Evolutionary conservation across 768 basidiomycete species (phyloP), one percentile per base, ranked within the genome.

Genomic region (Rhizopogon sp.): DNA sequence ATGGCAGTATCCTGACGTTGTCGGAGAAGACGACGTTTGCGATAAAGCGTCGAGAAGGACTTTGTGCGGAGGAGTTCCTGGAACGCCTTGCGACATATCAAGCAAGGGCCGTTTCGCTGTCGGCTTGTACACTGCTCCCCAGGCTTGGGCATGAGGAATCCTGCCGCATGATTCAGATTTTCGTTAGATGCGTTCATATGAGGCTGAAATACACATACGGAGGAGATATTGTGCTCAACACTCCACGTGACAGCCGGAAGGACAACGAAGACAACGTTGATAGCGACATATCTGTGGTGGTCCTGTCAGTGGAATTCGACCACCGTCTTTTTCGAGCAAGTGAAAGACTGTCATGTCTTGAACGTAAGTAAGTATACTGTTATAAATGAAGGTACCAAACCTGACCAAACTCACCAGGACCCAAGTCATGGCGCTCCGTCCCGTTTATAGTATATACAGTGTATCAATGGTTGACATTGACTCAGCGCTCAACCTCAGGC

Each of bases 21-120:
- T 43, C 0, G 76, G 74, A 41, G 76, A 76, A 7, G 76, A 68
- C 0, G 80, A 68, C 0, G 79, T 75, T 8, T 63, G 62, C 0
- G 71, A 74, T 1, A 92, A 64, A 1, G 80, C 77, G 0, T 75
- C 62, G 35, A 83, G 76, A 8, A 90, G 69, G 1, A 63, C 49
- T 2, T 70, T 63, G 2, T 85, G 80, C 0, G 91, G 90, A 0
- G 84, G 80, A 0, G 72, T 74, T 5, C 85, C 84, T 0, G 91
- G 91, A 0, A 84, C 82, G 40, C 91, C 87, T 68, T 91, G 88
- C 1, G 85, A 84, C 75, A 90, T 83, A 61, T 82, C 78, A n/a
- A 91, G 75, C 2, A 90, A 70, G 0, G 81, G 83, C 8, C 74
- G 72, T 22, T 56, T 62, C 0, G 72, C 63, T 0, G 77, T 75